Evolutionary conservation across 1,284 basidiomycete species (phyloP), one percentile per base, ranked within the genome.

Genomic region (Ceratobasidium sp.): DNA sequence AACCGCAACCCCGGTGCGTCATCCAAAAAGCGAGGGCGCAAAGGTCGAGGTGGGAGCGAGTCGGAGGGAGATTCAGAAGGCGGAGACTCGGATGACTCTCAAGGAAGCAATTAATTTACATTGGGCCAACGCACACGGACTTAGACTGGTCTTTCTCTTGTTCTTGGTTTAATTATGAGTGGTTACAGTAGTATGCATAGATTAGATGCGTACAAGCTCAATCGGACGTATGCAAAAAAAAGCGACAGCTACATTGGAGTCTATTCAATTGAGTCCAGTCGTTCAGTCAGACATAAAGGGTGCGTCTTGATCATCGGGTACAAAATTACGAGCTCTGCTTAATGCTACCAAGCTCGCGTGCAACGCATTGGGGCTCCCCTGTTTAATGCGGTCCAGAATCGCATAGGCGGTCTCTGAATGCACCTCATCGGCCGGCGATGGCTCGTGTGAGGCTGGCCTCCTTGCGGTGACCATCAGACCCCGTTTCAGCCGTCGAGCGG

Each of bases 1-100:
- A 84, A 90, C 35, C 47, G 58, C 35, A 67, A 67, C 35, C 73
- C 66, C 37, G 53, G 65, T 37, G 56, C 64, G 20, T 66, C 64
- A 5, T 39, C 63, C 45, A 60, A 69, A 47, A 71, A 61, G 63
- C 68, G 73, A 42, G 65, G 65, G 17, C 77, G 60, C 23, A 69
- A 64, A 67, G 66, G 58, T 47, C 74, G 69, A 33, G 67, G 56
- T 33, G 63, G 76, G 31, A 77, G 67, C 75, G 78, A 76, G n/a
- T 76, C 66, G 39, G 69, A 77, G 6, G 76, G 76, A 15, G 77
- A 75, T 49, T 79, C 76, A 23, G 76, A 78, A 23, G 78, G 75
- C 23, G 77, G 75, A n/a, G 76, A 64, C 33, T 77, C 76, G n/a
- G 78, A 75, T 31, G 66, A 69, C 51, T 75, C 74, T 45, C 74